Evolutionary conservation across 2,329 filamentous ascomycete species (phyloP).

Genomic region (Chaetomium strumarium): DNA sequence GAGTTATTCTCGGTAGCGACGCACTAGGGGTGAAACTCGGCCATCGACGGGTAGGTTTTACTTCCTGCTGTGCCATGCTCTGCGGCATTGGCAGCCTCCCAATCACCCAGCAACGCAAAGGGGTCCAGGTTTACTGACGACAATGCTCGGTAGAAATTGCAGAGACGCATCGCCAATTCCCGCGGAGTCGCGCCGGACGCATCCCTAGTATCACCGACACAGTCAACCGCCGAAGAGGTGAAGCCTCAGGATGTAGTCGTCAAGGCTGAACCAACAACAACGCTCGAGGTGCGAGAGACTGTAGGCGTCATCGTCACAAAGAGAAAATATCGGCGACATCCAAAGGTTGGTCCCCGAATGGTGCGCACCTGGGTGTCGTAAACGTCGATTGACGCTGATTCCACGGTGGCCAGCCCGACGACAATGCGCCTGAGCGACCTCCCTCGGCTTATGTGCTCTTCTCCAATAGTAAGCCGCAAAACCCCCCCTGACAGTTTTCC

Average conservation of each 20-base stretch:
- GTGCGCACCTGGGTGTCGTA: neutral
- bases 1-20: conserved; percentile 44
- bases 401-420: conserved; percentile 54
- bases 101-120: neutral
- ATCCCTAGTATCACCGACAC: conserved; percentile 45
- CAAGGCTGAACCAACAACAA: conserved; percentile 40
- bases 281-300: conserved; percentile 40
- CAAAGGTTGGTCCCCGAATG: conserved; percentile 49
- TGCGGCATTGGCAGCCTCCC: neutral
- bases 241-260: conserved; percentile 46
- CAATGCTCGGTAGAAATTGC: conserved; percentile 59
- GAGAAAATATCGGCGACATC: conserved; percentile 71
- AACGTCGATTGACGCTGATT: conserved; percentile 1
- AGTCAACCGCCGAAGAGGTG: conserved; percentile 46
- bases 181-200: conserved; percentile 55
- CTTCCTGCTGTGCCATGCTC: neutral
- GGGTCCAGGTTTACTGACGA: conserved; percentile 8
- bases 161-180: conserved; percentile 71
- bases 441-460: conserved; percentile 82
- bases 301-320: conserved; percentile 47
- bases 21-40: conserved; percentile 72
- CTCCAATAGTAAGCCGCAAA: conserved; percentile 62
- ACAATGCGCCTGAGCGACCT: conserved; percentile 72
- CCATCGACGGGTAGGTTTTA: conserved; percentile 62
- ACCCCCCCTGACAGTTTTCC: neutral